Percentiles rank a stretch among this genome's conserved stretches.
These are phyloP conservation scores for Microcyclospora pomicola DNA, from an alignment of 2,329 filamentous ascomycete species.

Conservation along the genomic window DNA sequence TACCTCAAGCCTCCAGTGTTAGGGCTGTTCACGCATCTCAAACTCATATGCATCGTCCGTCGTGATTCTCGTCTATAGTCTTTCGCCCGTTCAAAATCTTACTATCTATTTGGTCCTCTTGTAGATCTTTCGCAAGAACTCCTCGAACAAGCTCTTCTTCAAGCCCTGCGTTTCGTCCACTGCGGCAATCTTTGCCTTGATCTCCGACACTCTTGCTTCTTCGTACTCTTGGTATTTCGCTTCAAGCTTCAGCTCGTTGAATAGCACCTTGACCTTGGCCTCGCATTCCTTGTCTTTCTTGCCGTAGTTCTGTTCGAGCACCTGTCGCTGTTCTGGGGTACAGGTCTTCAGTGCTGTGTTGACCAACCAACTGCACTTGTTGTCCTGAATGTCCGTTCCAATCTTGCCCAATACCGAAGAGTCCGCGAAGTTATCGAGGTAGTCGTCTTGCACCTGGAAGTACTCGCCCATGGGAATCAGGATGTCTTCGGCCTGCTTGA, in stretches of 20 bases:
- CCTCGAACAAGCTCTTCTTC: conserved; percentile 80
- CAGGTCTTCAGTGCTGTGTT: conserved; percentile 79
- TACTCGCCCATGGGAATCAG: conserved; percentile 96
- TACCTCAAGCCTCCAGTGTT: too few relatives aligned
- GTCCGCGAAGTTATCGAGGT: conserved; percentile 92
- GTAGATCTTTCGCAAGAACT: conserved; percentile 93
- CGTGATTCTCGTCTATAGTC: too few relatives aligned
- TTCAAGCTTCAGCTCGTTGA: conserved; percentile 72
- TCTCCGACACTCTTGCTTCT: conserved; percentile 68
- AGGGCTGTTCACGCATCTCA: too few relatives aligned
- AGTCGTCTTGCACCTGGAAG: conserved; percentile 98
- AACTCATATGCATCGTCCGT: too few relatives aligned
- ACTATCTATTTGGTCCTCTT: conserved; percentile 75
- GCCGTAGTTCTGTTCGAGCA: conserved; percentile 88
- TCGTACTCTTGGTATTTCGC: conserved; percentile 78
- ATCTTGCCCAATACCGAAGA: conserved; percentile 94
- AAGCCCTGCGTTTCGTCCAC: conserved; percentile 79
- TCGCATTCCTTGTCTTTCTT: conserved; percentile 76
- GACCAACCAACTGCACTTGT: conserved; percentile 98
- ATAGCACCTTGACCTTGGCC: conserved; percentile 76
- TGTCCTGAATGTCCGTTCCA: conserved; percentile 96
- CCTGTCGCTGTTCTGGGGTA: conserved; percentile 70
- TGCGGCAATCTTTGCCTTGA: conserved; percentile 58
- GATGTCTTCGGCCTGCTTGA: conserved; percentile 79
- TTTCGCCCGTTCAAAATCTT: too few relatives aligned